A percentile compares a stretch with the other conserved stretches of the same genome.
phyloP scores from a whole-genome alignment of 1,139 yeast genomes.

The Pichia sp. region DNA sequence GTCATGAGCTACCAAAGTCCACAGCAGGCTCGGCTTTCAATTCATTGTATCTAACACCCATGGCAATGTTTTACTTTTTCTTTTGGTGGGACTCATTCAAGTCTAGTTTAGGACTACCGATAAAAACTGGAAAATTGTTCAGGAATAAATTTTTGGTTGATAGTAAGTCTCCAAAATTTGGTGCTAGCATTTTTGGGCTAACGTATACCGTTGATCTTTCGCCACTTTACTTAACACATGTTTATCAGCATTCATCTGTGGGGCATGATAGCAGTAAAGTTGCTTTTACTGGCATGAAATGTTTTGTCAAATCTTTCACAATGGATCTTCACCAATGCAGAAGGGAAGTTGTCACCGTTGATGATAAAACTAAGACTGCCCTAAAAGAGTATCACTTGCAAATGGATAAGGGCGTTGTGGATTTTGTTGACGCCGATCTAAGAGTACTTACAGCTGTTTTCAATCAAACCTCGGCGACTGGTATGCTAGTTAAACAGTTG shows the following conservation, averaged over 20 bases:
- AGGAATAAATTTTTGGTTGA: slow-evolving; percentile 32
- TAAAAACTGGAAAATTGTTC: slow-evolving; percentile 68
- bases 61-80: slow-evolving; percentile 61
- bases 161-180: slow-evolving; percentile 53
- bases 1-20: slow-evolving; percentile 9
- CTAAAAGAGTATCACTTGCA: slow-evolving; percentile 56
- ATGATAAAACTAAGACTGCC: slow-evolving; percentile 53
- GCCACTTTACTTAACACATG: slow-evolving; percentile 72
- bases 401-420: slow-evolving; percentile 74
- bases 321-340: slow-evolving; percentile 85
- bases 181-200: slow-evolving; percentile 71
- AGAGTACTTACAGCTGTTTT: slow-evolving; percentile 67
- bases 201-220: slow-evolving; percentile 72
- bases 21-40: slow-evolving; percentile 43
- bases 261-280: slow-evolving; percentile 44
- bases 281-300: slow-evolving; percentile 76
- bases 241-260: slow-evolving; percentile 55
- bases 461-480: slow-evolving; percentile 50
- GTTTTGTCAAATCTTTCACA: slow-evolving; percentile 56
- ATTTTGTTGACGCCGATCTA: slow-evolving; percentile 65
- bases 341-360: slow-evolving; percentile 52
- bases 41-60: slow-evolving; percentile 73
- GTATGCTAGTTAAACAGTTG: slow-evolving; percentile 43
- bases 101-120: slow-evolving; percentile 67
- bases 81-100: slow-evolving; percentile 82